Evolutionary conservation across 2,329 filamentous ascomycete genomes (phyloP).

Genomic region (Trichoderma citrinoviride): DNA sequence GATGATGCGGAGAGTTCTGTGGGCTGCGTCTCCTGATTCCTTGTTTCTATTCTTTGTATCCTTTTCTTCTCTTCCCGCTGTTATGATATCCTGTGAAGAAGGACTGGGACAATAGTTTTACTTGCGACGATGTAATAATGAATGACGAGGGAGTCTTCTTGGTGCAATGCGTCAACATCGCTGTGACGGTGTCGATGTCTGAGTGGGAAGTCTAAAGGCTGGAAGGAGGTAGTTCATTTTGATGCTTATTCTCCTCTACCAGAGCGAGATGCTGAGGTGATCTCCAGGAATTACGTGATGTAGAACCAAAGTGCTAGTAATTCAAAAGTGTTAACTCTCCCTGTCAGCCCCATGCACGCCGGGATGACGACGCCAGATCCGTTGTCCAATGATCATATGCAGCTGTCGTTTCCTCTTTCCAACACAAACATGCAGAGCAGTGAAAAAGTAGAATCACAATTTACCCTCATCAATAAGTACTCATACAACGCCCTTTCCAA

Average conservation of each 20-base stretch:
- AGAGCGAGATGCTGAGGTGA: background rate
- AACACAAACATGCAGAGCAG: background rate
- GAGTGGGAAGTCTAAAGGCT: background rate
- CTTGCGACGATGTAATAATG: background rate
- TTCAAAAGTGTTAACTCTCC: background rate
- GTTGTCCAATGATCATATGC: background rate
- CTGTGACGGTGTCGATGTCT: too few relatives aligned
- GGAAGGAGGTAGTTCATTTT: background rate
- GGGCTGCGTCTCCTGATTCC: background rate
- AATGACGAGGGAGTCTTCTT: background rate
- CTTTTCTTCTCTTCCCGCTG: background rate
- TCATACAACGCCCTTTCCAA: background rate
- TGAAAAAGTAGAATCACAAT: too few relatives aligned
- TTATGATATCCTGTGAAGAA: conserved; percentile 13
- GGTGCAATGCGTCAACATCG: background rate
- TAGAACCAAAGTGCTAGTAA: too few relatives aligned
- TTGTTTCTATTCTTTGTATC: background rate
- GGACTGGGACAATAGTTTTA: background rate
- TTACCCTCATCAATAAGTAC: background rate
- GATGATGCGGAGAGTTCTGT: background rate
- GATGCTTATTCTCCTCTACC: background rate
- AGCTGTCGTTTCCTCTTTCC: background rate
- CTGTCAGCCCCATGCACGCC: background rate
- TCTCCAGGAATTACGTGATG: background rate
- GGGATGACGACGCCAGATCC: background rate